Conservation (phyloP, 192 early-diverging fungal genomes). For the Dissophora ornata region DNA sequence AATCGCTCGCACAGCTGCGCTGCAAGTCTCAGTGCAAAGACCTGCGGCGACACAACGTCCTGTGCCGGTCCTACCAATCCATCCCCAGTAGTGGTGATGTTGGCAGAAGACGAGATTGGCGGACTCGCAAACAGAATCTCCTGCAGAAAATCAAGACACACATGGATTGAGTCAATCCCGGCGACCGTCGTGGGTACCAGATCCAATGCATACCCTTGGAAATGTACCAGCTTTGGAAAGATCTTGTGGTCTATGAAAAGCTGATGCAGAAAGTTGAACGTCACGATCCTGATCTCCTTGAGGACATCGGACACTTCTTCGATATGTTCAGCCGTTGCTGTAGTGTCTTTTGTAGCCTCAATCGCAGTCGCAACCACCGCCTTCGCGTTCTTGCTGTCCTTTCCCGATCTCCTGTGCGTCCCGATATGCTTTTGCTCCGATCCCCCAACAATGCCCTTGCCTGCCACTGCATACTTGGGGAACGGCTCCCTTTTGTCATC, state of each 20-base stretch:
- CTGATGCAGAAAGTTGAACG: slow-evolving; percentile 51
- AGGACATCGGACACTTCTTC: slow-evolving; percentile 9
- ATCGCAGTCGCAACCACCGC: too few species aligned
- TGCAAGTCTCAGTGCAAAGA: slow-evolving; percentile 37
- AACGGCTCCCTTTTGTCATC: too few species aligned
- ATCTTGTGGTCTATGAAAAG: slow-evolving; percentile 48
- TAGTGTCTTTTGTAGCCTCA: neutral
- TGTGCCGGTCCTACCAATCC: too few species aligned
- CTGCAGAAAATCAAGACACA: slow-evolving; percentile 34
- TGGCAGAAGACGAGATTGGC: neutral
- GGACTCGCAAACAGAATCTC: slow-evolving; percentile 21
- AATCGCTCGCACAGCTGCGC: slow-evolving; percentile 31
- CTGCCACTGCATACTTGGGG: too few species aligned
- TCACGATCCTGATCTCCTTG: slow-evolving; percentile 36
- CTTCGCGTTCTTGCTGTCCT: neutral
- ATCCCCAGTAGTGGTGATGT: neutral
- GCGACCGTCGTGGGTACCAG: slow-evolving; percentile 29
- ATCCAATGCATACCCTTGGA: slow-evolving; percentile 45
- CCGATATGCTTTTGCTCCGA: too few species aligned
- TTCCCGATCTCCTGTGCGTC: too few species aligned
- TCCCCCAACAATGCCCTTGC: too few species aligned
- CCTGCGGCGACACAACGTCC: slow-evolving; percentile 3
- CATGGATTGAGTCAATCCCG: slow-evolving; percentile 37
- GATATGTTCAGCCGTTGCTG: neutral
- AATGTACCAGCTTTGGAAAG: slow-evolving; percentile 44